Conservation (phyloP, 352 stramenopile genomes). For the Thalassiosira gravida region DNA sequence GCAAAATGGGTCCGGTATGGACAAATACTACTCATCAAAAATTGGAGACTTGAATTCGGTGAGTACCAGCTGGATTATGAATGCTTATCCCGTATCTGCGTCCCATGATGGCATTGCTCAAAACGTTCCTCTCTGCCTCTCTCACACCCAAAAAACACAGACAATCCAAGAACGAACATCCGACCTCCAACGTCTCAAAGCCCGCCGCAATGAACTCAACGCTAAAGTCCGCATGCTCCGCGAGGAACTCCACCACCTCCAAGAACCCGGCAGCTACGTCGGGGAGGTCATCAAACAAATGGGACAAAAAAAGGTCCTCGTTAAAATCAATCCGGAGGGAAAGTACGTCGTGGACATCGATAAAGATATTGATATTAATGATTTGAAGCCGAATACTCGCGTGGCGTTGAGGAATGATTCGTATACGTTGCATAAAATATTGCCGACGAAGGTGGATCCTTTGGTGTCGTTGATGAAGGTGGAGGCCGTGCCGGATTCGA, state of each 20-base stretch:
- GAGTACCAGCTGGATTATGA: no score
- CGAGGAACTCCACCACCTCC: slow-evolving; percentile 97
- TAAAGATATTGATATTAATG: slow-evolving; percentile 90
- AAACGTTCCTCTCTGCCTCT: no score
- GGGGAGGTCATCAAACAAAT: slow-evolving; percentile 99
- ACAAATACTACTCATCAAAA: no score
- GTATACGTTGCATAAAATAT: slow-evolving; percentile 99
- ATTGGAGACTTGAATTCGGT: no score
- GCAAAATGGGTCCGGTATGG: background rate
- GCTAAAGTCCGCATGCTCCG: slow-evolving; percentile 97
- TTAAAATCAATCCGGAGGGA: slow-evolving; percentile 97
- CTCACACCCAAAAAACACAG: no score
- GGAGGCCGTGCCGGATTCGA: slow-evolving; percentile 98
- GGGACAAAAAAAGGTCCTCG: slow-evolving; percentile 98
- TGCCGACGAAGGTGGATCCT: slow-evolving; percentile 93
- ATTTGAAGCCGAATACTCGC: slow-evolving; percentile 97
- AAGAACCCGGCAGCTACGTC: slow-evolving; percentile 97
- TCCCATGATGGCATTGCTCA: no score
- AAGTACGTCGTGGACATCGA: slow-evolving; percentile 99
- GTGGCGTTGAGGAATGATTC: slow-evolving; percentile 98
- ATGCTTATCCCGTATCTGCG: no score
- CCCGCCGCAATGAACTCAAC: slow-evolving; percentile 99
- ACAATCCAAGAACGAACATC: slow-evolving; percentile 74
- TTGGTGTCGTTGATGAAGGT: slow-evolving; percentile 99
- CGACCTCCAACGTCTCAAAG: slow-evolving; percentile 95